Evolutionary conservation across 129 eudicot species (phyloP).

Genomic region (Solidago caesia): DNA sequence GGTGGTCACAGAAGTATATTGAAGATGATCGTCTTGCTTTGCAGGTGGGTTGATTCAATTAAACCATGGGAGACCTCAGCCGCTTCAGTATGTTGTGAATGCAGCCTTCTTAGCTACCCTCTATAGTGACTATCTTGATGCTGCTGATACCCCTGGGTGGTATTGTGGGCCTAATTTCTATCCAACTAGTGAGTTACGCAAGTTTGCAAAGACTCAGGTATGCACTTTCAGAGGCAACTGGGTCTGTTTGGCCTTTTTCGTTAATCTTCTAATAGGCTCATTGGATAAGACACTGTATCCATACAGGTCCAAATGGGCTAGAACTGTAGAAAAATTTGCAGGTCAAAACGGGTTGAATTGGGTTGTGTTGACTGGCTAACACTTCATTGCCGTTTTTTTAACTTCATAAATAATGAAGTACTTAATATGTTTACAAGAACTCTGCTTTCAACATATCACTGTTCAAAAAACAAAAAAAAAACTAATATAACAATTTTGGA

Average conservation of each 20-base stretch:
- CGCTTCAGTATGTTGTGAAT: constrained; percentile 79
- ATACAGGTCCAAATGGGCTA: not conserved
- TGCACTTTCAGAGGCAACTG: not conserved
- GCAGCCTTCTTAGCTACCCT: constrained; percentile 79
- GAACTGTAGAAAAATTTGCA: not conserved
- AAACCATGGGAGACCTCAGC: constrained; percentile 84
- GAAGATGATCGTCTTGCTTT: constrained; percentile 4
- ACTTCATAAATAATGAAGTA: not conserved
- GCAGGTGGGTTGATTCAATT: constrained; percentile 81
- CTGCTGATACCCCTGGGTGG: constrained; percentile 93
- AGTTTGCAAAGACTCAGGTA: constrained; percentile 81
- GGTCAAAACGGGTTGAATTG: not conserved
- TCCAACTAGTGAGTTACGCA: constrained; percentile 54
- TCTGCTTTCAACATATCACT: not conserved
- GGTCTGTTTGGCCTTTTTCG: not conserved
- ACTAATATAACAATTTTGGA: not conserved
- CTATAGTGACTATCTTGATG: constrained; percentile 76
- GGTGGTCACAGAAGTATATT: constrained; percentile 3
- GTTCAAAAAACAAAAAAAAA: not conserved
- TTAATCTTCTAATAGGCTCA: not conserved
- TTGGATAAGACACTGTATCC: not conserved
- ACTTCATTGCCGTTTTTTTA: not conserved
- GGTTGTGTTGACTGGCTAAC: not conserved
- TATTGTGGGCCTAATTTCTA: constrained; percentile 78
- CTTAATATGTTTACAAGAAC: not conserved